A percentile compares a stretch with the other conserved stretches of the same genome.
Conservation (phyloP, 148 eudicot species). For the Cornus florida region DNA sequence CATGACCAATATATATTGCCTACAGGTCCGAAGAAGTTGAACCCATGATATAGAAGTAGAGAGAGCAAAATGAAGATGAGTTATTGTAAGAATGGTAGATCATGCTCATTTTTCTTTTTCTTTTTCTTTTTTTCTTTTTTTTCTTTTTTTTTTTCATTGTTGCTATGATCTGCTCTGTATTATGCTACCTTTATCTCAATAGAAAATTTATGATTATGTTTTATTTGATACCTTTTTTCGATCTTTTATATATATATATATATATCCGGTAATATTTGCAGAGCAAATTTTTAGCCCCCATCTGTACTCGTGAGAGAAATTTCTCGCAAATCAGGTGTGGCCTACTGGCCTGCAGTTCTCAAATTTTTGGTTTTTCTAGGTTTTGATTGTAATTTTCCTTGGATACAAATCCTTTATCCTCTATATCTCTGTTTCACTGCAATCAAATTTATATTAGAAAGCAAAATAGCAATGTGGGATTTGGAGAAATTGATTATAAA, state of each 20-base stretch:
- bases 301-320: conserved; percentile 3
- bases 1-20: background rate
- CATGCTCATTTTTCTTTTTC: background rate
- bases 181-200: conserved; percentile 55
- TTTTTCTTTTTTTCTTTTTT: too few relatives aligned
- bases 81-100: conserved; percentile 37
- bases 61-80: conserved; percentile 8
- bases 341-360: background rate
- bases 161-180: conserved; percentile 49
- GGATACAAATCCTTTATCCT: background rate
- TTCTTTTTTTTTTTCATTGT: background rate
- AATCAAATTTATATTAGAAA: background rate
- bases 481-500: background rate
- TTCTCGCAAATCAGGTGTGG: background rate
- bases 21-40: conserved; percentile 29
- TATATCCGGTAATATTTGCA: conserved; percentile 11
- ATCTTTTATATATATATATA: conserved; percentile 21
- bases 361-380: background rate
- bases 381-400: conserved; percentile 1
- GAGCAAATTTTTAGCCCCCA: conserved; percentile 1
- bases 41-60: conserved; percentile 11
- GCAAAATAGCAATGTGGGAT: background rate
- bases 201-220: conserved; percentile 33
- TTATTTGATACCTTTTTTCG: background rate
- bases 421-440: background rate